Base-by-base conservation (phyloP, 306 rosid genomes). In the Sicyos edulis region DNA sequence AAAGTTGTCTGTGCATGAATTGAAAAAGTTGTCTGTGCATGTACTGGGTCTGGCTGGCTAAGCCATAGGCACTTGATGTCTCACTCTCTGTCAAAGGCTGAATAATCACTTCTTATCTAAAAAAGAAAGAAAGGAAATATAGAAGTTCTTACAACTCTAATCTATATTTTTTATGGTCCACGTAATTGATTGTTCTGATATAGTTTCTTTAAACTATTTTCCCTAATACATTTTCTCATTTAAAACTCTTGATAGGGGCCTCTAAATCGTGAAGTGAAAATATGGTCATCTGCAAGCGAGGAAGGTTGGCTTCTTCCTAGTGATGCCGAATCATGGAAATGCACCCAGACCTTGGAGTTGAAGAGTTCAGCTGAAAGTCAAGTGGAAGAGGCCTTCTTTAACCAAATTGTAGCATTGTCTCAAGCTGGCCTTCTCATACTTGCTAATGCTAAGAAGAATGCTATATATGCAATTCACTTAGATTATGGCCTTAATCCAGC, bases 401-500 rank as follows among this genome's bases (percentile, higher is more conserved):
- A 95, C 80, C 99, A 95, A 86, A 91, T 95, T 72, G 90, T 83
- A 54, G 91, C 95, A 57, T 77, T 95, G 78, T 78, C 99, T 66
- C 90, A 86, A 78, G 96, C 96, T 78, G 97, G 99, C 72, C 95
- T 95, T 83, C 92, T 95, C 68, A 78, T 95, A 76, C 88, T 95
- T 85, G 99, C 97, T 76, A 95, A 95, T 91, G 97, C 99, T 45
- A 91, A 95, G 87, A 95, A 86, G 88, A 95, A 95, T 81, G 97
- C 99, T 73, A 95, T 95, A 76, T 95, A 95, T 86, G 97, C 95
- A 51, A 86, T 87, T 66, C 99, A 95, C 83, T 62, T 91, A 55
- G 97, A 88, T 59, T 95, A 91, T 80, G 96, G 96, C 78, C 79
- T 85, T 71, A 86, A 88, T 80, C 97, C 99, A 32, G 88, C 89